phyloP scores from a whole-genome alignment of 441 rosid genomes.

The Jatropha multifida region DNA sequence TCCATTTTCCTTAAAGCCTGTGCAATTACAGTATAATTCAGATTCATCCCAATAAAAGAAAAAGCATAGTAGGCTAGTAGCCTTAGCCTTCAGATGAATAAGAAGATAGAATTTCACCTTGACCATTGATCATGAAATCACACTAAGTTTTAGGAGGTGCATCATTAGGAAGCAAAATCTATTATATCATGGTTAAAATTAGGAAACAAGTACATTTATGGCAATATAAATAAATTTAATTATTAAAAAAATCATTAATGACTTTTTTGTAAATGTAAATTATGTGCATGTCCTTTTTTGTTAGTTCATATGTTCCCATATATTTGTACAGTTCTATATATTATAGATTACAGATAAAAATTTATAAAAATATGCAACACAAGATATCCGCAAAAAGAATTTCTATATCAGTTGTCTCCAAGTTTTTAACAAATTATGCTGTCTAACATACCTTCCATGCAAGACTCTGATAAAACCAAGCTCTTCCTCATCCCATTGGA shows the following conservation, averaged over 20 bases:
- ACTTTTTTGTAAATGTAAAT: too few relatives aligned
- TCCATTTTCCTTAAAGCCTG: background rate
- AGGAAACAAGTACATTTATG: too few relatives aligned
- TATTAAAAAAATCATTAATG: too few relatives aligned
- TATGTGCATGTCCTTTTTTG: too few relatives aligned
- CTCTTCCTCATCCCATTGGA: slow-evolving; percentile 40
- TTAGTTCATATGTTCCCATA: too few relatives aligned
- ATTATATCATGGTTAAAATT: too few relatives aligned
- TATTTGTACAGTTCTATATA: too few relatives aligned
- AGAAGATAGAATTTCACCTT: background rate
- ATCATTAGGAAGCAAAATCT: too few relatives aligned
- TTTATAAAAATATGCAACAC: background rate
- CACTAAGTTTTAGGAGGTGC: background rate
- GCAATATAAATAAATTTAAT: too few relatives aligned
- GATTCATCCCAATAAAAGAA: background rate
- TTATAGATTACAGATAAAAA: background rate
- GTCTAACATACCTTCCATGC: slow-evolving; percentile 65
- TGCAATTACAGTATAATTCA: background rate
- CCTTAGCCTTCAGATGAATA: background rate
- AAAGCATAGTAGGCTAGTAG: background rate
- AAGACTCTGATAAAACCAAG: slow-evolving; percentile 62
- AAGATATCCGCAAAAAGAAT: background rate
- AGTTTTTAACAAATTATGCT: background rate
- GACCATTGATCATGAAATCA: background rate
- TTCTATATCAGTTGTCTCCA: slow-evolving; percentile 11